Conservation (phyloP, 2,329 filamentous ascomycete species). For the Zasmidium citrigriseum region DNA sequence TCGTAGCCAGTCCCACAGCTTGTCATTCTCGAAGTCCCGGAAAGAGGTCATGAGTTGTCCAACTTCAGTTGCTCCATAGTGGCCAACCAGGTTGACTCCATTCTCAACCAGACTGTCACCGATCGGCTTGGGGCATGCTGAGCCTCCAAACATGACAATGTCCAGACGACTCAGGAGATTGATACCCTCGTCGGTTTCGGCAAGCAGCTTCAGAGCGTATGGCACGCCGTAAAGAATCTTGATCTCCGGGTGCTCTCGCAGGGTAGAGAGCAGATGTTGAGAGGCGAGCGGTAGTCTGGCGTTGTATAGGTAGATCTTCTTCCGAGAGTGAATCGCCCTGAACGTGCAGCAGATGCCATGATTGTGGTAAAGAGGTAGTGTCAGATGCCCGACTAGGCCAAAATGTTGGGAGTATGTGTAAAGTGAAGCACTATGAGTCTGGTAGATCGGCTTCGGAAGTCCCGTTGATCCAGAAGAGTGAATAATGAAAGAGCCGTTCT, state of each 20-base stretch:
- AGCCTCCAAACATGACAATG: conserved; percentile 28
- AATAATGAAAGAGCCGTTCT: conserved; percentile 42
- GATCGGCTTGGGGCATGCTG: conserved; percentile 27
- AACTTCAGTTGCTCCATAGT: conserved; percentile 54
- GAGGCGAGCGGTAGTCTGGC: conserved; percentile 54
- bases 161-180: conserved; percentile 16
- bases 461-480: conserved; percentile 59
- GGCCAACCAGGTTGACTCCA: conserved; percentile 25
- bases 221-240: conserved; percentile 64
- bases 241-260: conserved; percentile 23
- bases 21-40: conserved; percentile 49
- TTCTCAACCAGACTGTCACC: conserved; percentile 24
- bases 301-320: conserved; percentile 55
- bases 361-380: conserved; percentile 59
- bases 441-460: conserved; percentile 62
- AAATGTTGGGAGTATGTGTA: conserved; percentile 48
- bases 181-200: conserved; percentile 55
- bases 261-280: conserved; percentile 22
- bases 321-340: conserved; percentile 51
- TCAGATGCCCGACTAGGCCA: conserved; percentile 52
- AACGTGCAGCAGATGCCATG: conserved; percentile 58
- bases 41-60: conserved; percentile 62
- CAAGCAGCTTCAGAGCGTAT: conserved; percentile 62
- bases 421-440: conserved; percentile 52
- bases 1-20: conserved; percentile 59